phyloP scores from a whole-genome alignment of 192 early-diverging fungal species.

The Backusella liffmaniae region DNA sequence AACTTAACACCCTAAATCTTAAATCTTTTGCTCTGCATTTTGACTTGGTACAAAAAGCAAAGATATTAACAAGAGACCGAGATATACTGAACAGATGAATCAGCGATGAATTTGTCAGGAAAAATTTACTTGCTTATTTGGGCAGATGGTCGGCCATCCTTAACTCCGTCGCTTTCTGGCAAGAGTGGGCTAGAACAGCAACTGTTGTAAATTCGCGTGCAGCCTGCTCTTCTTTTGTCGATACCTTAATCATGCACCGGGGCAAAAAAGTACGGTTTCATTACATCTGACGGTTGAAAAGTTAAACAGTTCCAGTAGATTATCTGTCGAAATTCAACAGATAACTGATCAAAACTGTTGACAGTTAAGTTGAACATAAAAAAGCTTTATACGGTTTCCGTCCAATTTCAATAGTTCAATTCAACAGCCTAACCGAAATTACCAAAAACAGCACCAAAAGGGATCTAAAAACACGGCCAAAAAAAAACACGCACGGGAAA shows the following conservation, averaged over 20 bases:
- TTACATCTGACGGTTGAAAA: no score
- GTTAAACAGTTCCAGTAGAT: no score
- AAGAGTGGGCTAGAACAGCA: neutral
- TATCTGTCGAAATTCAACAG: no score
- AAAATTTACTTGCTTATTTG: slow-evolving; percentile 1
- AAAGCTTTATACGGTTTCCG: no score
- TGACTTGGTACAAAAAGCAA: neutral
- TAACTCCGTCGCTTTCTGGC: neutral
- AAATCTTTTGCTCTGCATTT: neutral
- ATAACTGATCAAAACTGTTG: no score
- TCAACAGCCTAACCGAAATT: no score
- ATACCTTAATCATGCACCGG: neutral
- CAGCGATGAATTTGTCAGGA: neutral
- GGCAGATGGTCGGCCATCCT: neutral
- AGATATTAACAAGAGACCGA: neutral
- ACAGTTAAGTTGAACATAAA: no score
- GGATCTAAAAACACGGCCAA: no score
- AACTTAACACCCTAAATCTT: neutral
- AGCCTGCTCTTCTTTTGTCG: neutral
- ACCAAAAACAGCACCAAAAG: no score
- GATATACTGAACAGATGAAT: neutral
- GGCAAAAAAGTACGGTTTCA: no score
- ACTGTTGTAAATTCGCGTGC: neutral
- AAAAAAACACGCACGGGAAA: no score
- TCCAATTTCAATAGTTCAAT: no score